These are phyloP conservation scores for Talaromyces sp. DNA, from an alignment of 2,329 filamentous ascomycete genomes.

Conservation along the genomic window DNA sequence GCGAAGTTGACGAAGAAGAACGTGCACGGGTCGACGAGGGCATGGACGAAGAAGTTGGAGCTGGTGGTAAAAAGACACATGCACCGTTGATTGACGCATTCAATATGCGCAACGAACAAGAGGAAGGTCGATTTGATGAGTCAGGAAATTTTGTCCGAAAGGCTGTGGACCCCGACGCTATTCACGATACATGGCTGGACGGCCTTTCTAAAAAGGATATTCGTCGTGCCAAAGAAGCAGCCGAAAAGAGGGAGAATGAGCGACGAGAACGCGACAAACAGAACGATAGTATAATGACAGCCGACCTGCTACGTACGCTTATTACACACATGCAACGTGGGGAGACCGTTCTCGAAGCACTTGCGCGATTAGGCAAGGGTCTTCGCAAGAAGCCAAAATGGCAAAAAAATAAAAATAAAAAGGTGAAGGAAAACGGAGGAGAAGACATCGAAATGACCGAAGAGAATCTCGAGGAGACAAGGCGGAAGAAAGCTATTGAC, in stretches of 20 bases:
- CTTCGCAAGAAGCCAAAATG: constrained; percentile 62
- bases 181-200: constrained; percentile 89
- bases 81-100: constrained; percentile 95
- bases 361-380: constrained; percentile 73
- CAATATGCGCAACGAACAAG: constrained; percentile 85
- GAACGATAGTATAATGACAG: constrained; percentile 71
- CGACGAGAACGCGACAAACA: constrained; percentile 67
- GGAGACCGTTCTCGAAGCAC: constrained; percentile 84
- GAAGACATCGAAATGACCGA: constrained; percentile 70
- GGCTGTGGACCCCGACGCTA: constrained; percentile 81
- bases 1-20: constrained; percentile 63
- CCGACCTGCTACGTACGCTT: constrained; percentile 70
- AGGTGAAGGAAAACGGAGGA: constrained; percentile 42
- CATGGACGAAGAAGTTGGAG: constrained; percentile 84
- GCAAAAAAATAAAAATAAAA: constrained; percentile 53
- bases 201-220: constrained; percentile 94
- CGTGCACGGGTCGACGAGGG: constrained; percentile 71
- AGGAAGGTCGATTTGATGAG: constrained; percentile 90
- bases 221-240: constrained; percentile 79
- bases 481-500: constrained; percentile 72
- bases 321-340: constrained; percentile 72
- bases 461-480: constrained; percentile 67
- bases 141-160: constrained; percentile 88
- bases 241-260: constrained; percentile 79
- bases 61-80: constrained; percentile 86